Evolutionary conservation across 257 asterid genomes (phyloP), one percentile per base, ranked within the genome.

Genomic region (Penstemon newberryi): DNA sequence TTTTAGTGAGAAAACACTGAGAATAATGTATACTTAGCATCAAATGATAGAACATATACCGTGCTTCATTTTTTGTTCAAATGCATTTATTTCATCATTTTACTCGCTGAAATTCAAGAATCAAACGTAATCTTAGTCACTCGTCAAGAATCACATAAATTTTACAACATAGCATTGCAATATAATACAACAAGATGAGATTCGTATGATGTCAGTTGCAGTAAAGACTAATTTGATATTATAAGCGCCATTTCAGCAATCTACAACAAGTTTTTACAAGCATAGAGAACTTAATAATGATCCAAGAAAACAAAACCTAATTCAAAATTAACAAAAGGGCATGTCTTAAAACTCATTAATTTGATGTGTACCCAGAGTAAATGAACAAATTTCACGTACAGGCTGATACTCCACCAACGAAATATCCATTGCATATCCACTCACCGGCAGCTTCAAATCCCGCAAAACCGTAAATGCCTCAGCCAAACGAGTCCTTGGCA

Each of bases 331-430:
- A 63, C 66, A 75, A 56, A 72, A 68, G 33, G 44, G 46, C 67
- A 75, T 45, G 38, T 66, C 72, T 73, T 69, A 83, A 73, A 73
- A 65, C 70, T 91, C 95, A 81, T 51, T 72, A 69, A 71, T 73
- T 83, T 75, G 79, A 66, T 37, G 87, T 15, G 72, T 73, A 53
- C 96, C 96, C 61, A 92, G 81, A 53, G 77, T 79, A 63, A 78
- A 90, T 3, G 97, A 90, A 84, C 80, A 80, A 53, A 86, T 67
- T 61, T 92, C 98, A n/a, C 97, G 85, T 0, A 88, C 93, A 0
- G 98, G 98, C 3, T 95, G 79, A 70, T 81, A 88, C 86, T 90
- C 98, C 0, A 92, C 96, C 80, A 92, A 73, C 40, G 95, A 90
- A 61, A 90, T 80, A 66, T 92, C 97, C 82, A 79, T 81, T 3